phyloP scores from a whole-genome alignment of 2,329 filamentous ascomycete species.

The Rhinocladiella mackenziei region DNA sequence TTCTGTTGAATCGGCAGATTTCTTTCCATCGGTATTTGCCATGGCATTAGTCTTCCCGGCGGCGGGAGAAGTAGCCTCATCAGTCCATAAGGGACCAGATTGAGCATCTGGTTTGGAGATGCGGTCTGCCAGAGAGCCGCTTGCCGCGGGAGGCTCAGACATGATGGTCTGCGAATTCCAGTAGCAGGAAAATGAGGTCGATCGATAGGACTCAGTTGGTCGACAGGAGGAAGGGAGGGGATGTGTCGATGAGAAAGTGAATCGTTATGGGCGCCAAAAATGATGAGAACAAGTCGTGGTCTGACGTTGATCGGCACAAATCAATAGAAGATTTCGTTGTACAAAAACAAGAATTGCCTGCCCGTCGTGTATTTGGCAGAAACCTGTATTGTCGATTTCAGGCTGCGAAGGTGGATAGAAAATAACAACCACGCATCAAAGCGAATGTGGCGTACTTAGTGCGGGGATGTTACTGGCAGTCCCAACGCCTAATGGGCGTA shows the following conservation, averaged over 20 bases:
- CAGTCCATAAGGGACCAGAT: slow-evolving; percentile 37
- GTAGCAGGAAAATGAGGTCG: slow-evolving; percentile 4
- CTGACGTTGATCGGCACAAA: too few species aligned
- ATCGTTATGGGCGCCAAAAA: too few species aligned
- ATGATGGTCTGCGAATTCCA: slow-evolving; percentile 35
- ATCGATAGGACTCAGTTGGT: not conserved
- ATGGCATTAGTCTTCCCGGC: slow-evolving; percentile 25
- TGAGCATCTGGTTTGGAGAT: slow-evolving; percentile 41
- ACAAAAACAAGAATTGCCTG: too few species aligned
- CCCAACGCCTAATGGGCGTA: not conserved
- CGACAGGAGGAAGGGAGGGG: not conserved
- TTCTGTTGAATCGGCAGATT: slow-evolving; percentile 1
- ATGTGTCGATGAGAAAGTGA: not conserved
- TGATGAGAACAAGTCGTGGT: too few species aligned
- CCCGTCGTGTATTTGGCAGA: too few species aligned
- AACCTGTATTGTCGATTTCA: too few species aligned
- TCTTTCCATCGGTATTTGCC: slow-evolving; percentile 7
- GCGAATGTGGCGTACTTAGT: too few species aligned
- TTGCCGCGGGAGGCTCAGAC: slow-evolving; percentile 36
- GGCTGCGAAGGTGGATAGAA: too few species aligned
- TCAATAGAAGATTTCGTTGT: too few species aligned
- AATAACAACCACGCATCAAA: not conserved
- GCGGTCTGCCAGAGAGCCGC: slow-evolving; percentile 46
- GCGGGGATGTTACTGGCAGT: too few species aligned
- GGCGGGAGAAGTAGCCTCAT: slow-evolving; percentile 37